Conservation (phyloP, 2,329 filamentous ascomycete genomes). For the Blumeriella jaapii region DNA sequence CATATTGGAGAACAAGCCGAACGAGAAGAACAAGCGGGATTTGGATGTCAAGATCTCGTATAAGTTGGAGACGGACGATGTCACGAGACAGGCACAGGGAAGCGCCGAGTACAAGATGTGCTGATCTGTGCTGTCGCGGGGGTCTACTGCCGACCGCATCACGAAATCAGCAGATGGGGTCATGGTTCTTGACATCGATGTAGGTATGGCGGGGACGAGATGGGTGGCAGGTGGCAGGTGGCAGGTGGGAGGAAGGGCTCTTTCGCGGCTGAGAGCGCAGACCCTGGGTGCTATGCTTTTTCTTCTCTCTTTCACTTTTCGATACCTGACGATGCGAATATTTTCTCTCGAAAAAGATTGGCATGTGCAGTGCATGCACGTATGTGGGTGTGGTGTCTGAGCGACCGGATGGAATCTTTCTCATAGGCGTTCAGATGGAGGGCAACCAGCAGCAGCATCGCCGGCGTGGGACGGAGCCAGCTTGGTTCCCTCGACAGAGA, state of each 20-base stretch:
- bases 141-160: too few relatives aligned
- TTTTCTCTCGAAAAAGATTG: too few relatives aligned
- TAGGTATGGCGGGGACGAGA: too few relatives aligned
- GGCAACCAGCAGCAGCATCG: constrained; percentile 7
- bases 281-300: constrained; percentile 13
- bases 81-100: constrained; percentile 56
- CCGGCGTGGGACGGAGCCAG: constrained; percentile 6
- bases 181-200: too few relatives aligned
- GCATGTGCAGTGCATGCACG: constrained; percentile 1
- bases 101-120: constrained; percentile 72
- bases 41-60: constrained; percentile 86
- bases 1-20: constrained; percentile 71
- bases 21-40: constrained; percentile 87
- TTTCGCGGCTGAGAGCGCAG: constrained; percentile 28
- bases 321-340: not conserved
- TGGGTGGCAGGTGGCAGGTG: too few relatives aligned
- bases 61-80: constrained; percentile 65
- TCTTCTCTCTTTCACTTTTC: constrained; percentile 3
- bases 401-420: constrained; percentile 1
- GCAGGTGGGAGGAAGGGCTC: constrained; percentile 14
- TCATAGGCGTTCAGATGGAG: constrained; percentile 11
- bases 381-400: not conserved
- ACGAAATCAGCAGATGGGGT: too few relatives aligned
- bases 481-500: not conserved
- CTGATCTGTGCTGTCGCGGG: constrained; percentile 35